Base-by-base conservation (phyloP, 768 basidiomycete genomes). In the Wakefieldia striispora region DNA sequence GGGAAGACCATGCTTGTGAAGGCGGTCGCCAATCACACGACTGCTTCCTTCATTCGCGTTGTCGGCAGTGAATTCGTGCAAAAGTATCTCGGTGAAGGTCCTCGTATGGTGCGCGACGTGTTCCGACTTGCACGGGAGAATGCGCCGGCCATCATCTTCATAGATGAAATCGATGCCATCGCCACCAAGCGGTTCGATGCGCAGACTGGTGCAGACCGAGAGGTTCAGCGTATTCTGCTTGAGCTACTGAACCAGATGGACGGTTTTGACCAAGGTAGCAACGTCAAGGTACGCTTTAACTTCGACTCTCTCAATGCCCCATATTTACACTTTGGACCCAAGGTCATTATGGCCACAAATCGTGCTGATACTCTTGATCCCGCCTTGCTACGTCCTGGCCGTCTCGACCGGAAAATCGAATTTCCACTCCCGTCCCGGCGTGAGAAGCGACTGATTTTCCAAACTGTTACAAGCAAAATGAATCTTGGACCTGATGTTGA, bases 321-420 rank as follows among this genome's bases (percentile, higher is more conserved):
- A 10, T 2, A 8, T 37, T 42, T 23, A 50, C 19, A 26, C 37
- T 29, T 29, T 26, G 49, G 17, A 43, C 23, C 6, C 1, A 52
- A 97, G 94, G 97, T 99, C 36, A 99, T 99, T 67, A 98, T 98
- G 97, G 97, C 97, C 23, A 99, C 97, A 37, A 99, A 99, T 73
- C 89, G 97, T 60, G 91, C 91, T 40, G 97, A 99, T 70, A 99
- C 97, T 6, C 79, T 99, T 26, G 97, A 99, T 70, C 97, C 97
- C 50, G 97, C 97, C 5, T 75, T 99, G 36, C 86, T 99, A 31
- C 92, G 97, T 60, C 97, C 97, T 35, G 97, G 97, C 64, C 92
- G 97, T 61, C 79, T 99, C 12, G 97, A 99, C 72, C 78, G 97
- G 61, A 99, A 99, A 77, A 99, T 99, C 59, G 97, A 99, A 70